Evolutionary conservation across 306 rosid genomes (phyloP).

Genomic region (Lablab purpureus): DNA sequence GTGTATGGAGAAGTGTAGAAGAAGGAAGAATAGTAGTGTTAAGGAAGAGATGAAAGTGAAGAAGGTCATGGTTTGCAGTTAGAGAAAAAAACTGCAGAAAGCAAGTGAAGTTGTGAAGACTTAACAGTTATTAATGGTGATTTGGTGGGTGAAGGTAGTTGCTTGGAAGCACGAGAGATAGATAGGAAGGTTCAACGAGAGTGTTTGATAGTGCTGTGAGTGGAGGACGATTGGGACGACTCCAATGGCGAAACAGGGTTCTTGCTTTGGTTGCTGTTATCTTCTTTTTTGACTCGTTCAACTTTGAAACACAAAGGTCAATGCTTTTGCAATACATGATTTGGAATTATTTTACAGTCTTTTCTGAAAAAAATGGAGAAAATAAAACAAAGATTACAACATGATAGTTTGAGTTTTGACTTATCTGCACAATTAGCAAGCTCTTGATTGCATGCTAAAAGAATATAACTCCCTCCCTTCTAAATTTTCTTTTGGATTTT

Average conservation of each 20-base stretch:
- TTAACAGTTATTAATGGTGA: neutral
- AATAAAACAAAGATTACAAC: neutral
- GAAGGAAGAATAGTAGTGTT: neutral
- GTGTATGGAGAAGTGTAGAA: neutral
- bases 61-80: slow-evolving; percentile 27
- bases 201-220: neutral
- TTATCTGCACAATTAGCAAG: neutral
- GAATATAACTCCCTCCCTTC: neutral
- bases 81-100: neutral
- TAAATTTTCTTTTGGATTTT: neutral
- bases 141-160: neutral
- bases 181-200: neutral
- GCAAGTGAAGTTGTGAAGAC: neutral
- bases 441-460: neutral
- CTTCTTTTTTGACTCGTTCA: slow-evolving; percentile 41
- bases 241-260: neutral
- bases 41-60: neutral
- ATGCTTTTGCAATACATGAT: neutral
- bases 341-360: neutral
- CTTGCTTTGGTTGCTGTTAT: neutral
- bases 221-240: neutral
- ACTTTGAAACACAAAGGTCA: neutral
- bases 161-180: neutral
- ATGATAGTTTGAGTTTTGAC: neutral
- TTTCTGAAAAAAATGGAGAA: neutral